A percentile compares a stretch with the other conserved stretches of the same genome.
Evolutionary conservation across 2,329 filamentous ascomycete species (phyloP).

Genomic region (Cladosporium sp.): DNA sequence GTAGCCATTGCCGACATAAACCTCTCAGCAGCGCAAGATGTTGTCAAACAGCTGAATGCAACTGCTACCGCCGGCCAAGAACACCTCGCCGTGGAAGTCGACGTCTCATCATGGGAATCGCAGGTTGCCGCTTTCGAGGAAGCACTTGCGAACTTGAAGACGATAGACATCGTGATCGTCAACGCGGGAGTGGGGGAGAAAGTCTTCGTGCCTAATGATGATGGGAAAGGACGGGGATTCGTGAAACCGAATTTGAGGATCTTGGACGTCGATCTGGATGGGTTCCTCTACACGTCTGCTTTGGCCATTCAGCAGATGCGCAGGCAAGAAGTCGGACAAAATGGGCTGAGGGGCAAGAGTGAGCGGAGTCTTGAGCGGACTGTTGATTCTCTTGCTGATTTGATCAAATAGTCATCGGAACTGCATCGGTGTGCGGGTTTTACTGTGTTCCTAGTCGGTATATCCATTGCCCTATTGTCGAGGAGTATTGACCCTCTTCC

Average conservation of each 20-base stretch:
- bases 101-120: conserved; percentile 35
- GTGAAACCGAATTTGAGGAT: conserved; percentile 36
- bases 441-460: conserved; percentile 37
- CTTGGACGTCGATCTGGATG: conserved; percentile 40
- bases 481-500: not conserved
- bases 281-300: conserved; percentile 39
- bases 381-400: not conserved
- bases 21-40: conserved; percentile 23
- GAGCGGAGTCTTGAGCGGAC: conserved; percentile 13
- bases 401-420: conserved; percentile 3
- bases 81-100: conserved; percentile 25
- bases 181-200: conserved; percentile 40
- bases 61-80: conserved; percentile 16
- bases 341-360: conserved; percentile 38
- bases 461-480: not conserved
- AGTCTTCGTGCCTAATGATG: conserved; percentile 32
- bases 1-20: conserved; percentile 46
- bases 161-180: conserved; percentile 38
- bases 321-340: conserved; percentile 32
- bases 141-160: conserved; percentile 29
- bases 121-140: conserved; percentile 35
- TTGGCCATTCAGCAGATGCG: conserved; percentile 44
- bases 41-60: conserved; percentile 17
- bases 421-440: conserved; percentile 41
- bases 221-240: conserved; percentile 25